Evolutionary conservation across 1,284 basidiomycete genomes (phyloP), one percentile per base, ranked within the genome.

Genomic region (Pholiota adiposa): DNA sequence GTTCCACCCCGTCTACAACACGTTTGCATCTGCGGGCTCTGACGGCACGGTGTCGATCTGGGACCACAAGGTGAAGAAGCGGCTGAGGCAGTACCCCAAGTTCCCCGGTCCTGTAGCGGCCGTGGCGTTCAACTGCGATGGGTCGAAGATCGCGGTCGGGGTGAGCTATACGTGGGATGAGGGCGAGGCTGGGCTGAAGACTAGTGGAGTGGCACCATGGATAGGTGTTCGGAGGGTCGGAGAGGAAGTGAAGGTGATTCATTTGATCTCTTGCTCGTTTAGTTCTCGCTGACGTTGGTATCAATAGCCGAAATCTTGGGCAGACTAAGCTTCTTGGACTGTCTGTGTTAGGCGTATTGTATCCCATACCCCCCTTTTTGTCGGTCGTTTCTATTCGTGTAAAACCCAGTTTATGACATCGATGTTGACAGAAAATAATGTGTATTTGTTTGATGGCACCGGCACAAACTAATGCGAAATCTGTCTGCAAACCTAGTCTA

Each of bases 41-140:
- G 96, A 98, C 74, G 89, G 88, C 1, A 90, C 92, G 4, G 89
- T 97, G 40, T 94, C 93, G 0, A 88, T 98, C 61, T 99, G 97
- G 97, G 97, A 99, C 72, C 94, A 97, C 73, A 90, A 90, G 63
- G 92, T 96, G 49, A 98, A 98, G 80, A 99, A 99, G 74, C 87
- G 97, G 11, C 81, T 98, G 63, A 87, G 94, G 38, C 93, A 96
- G 68, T 95, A 93, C 67, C 88, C 90, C 0, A 92, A 93, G 70
- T 96, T 90, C 75, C 77, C 82, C 8, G 81, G 85, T 0, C 83
- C 92, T 5, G 69, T 73, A 2, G 67, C 69, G 8, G 59, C 67
- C 3, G 64, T 72, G 16, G 84, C 90, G 0, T 97, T 97, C 76
- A 94, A 89, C 65, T 86, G 83, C 25, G 92, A 96, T 66, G 95